Evolutionary conservation across 768 basidiomycete species (phyloP), one percentile per base, ranked within the genome.

Genomic region (Pholiota conissans): DNA sequence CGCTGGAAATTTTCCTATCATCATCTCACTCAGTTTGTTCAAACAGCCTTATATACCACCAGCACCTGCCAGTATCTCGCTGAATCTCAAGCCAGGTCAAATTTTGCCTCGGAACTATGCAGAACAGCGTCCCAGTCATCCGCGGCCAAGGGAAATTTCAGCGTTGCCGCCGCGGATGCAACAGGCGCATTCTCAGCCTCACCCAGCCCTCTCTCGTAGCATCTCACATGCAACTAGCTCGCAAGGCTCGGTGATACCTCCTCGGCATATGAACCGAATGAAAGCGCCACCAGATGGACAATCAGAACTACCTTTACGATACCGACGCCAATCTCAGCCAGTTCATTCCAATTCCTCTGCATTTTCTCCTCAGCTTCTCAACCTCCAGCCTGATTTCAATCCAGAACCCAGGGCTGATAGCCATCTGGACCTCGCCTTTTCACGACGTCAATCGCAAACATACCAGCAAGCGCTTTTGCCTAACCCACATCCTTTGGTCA

Each of bases 61-160:
- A 51, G 72, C 73, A 10, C 73, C 73, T 20, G 50, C 66, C 45
- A 79, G 76, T n/a, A 71, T 79, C 35, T 77, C 81, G 29, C 67
- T 84, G 24, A 81, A 80, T 56, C 73, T 86, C 20, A 70, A 73
- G 5, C 84, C 84, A 13, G 85, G 84, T 11, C 82, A 86, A 69
- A 72, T 86, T 34, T 73, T 84, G 27, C 83, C 78, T n/a, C 75
- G 71, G 34, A 73, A 73, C 49, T 69, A 67, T 55, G 58, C 50
- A 56, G 53, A 66, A 24, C 61, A 67, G 42, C 61, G 55, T 49
- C 10, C 48, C 5, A 42, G n/a, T 2, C 57, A 63, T 32, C 46
- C 60, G 13, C 59, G 60, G 14, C 57, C 60, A 27, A 59, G 59
- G 24, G 61, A 65, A 26, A 39, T 54, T n/a, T 61, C 52, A 29